A percentile compares a stretch with the other conserved stretches of the same genome.
Conservation (phyloP, 2,329 filamentous ascomycete species). For the Sclerotinia spermophila region DNA sequence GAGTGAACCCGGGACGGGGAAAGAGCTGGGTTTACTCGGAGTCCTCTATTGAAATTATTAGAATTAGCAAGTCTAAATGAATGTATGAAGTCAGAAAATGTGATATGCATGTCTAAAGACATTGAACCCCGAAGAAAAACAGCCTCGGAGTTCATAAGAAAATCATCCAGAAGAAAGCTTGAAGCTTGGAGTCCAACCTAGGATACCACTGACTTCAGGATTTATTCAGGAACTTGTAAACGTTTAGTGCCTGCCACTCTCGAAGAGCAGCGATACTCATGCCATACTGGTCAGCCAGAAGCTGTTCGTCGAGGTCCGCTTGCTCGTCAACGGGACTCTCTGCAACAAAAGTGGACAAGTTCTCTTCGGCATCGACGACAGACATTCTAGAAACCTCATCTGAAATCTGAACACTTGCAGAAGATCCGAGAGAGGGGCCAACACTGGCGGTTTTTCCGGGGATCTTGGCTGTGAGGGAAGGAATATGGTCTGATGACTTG, state of each 20-base stretch:
- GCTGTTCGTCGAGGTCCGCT: background rate
- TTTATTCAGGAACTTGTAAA: background rate
- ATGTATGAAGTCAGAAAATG: background rate
- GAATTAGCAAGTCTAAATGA: background rate
- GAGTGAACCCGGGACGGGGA: background rate
- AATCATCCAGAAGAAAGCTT: background rate
- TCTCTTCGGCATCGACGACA: background rate
- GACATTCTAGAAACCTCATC: background rate
- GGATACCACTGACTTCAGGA: background rate
- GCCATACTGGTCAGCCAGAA: background rate
- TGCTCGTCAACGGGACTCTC: background rate
- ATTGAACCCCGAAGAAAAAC: background rate
- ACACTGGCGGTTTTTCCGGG: background rate
- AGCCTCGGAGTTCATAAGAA: background rate
- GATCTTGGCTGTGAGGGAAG: background rate
- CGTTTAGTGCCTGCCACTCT: background rate
- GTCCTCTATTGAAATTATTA: background rate
- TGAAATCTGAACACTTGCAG: slow-evolving; percentile 3
- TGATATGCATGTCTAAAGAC: background rate
- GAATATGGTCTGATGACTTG: background rate
- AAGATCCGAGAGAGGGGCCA: background rate
- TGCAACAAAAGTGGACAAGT: background rate
- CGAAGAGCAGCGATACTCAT: background rate
- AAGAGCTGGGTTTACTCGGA: background rate
- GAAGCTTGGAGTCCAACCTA: background rate